These are phyloP conservation scores for Bryum argenteum DNA, from an alignment of 225 moss, liverwort and hornwort species.

Conservation along the genomic window DNA sequence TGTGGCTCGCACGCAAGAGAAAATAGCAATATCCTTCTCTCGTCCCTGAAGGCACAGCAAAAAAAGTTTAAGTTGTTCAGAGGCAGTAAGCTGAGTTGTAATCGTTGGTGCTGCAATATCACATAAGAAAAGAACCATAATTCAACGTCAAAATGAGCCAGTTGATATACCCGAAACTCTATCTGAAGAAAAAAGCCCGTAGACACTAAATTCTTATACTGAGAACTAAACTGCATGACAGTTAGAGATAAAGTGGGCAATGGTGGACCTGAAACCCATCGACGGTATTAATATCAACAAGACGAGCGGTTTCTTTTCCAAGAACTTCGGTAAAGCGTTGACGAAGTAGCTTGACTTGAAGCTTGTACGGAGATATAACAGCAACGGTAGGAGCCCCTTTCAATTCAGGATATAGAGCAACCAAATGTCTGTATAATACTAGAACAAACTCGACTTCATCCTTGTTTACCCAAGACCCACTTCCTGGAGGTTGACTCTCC, in stretches of 20 bases:
- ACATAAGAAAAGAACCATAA: neutral
- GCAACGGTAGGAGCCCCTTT: slow-evolving; percentile 78
- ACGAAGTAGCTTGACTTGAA: slow-evolving; percentile 93
- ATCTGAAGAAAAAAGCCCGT: slow-evolving; percentile 13
- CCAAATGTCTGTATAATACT: slow-evolving; percentile 81
- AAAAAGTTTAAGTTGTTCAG: slow-evolving; percentile 21
- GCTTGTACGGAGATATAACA: slow-evolving; percentile 97
- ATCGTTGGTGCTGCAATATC: slow-evolving; percentile 12
- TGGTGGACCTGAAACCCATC: slow-evolving; percentile 90
- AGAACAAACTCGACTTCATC: slow-evolving; percentile 95
- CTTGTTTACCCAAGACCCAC: slow-evolving; percentile 95
- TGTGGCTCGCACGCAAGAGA: slow-evolving; percentile 91
- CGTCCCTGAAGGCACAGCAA: slow-evolving; percentile 68
- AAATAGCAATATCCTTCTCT: slow-evolving; percentile 94
- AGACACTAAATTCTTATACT: neutral
- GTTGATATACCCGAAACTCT: slow-evolving; percentile 6
- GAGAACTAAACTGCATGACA: slow-evolving; percentile 7
- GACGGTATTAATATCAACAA: slow-evolving; percentile 91
- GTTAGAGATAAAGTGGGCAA: neutral
- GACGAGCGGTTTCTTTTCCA: slow-evolving; percentile 80
- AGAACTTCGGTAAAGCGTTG: slow-evolving; percentile 79
- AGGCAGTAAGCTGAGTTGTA: slow-evolving; percentile 14
- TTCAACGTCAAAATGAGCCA: slow-evolving; percentile 6
- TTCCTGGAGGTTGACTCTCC: slow-evolving; percentile 90
- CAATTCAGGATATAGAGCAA: slow-evolving; percentile 72